Percentiles rank a stretch among this genome's conserved stretches.
Conservation (phyloP, 2,329 filamentous ascomycete species). For the Colletotrichum truncatum region DNA sequence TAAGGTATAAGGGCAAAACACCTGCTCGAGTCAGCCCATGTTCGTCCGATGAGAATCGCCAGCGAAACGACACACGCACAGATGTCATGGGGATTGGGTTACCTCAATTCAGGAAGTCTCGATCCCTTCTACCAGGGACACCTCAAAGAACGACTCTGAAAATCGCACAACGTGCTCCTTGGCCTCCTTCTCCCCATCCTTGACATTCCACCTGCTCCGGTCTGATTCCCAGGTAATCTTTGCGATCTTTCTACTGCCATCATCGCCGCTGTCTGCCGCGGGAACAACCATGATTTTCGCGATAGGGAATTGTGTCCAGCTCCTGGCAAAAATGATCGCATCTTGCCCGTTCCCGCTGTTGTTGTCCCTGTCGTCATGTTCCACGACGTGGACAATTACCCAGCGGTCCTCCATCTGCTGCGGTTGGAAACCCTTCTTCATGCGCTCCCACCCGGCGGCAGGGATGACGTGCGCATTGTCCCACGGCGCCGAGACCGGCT, state of each 20-base stretch:
- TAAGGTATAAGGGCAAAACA: background rate
- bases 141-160: background rate
- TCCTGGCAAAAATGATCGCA: conserved; percentile 1
- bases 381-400: background rate
- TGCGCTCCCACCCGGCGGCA: conserved; percentile 1
- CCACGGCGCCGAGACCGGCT: background rate
- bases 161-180: background rate
- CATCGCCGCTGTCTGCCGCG: background rate
- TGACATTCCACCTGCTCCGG: background rate
- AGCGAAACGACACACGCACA: background rate
- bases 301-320: conserved; percentile 1
- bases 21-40: background rate
- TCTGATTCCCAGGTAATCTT: conserved; percentile 1
- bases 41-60: background rate
- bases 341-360: background rate
- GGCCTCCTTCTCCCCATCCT: background rate
- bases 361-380: background rate
- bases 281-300: background rate
- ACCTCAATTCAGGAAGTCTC: no score
- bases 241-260: background rate
- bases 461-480: background rate
- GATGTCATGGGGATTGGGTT: no score
- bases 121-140: background rate
- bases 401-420: conserved; percentile 14
- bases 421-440: conserved; percentile 3